Conservation (phyloP, 2,329 filamentous ascomycete genomes). For the Juglanconis oblonga region DNA sequence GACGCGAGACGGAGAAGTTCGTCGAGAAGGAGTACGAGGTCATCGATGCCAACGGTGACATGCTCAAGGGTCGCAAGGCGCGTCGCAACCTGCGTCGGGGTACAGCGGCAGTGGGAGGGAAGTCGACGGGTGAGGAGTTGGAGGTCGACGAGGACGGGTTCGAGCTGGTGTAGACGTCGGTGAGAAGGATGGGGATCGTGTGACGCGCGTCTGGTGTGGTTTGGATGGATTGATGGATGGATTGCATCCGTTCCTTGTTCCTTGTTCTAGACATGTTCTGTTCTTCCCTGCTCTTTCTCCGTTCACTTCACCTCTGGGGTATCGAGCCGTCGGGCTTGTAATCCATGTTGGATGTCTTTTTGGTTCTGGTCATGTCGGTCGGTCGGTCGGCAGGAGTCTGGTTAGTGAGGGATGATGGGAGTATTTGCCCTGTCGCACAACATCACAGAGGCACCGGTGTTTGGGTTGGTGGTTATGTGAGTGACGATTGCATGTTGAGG, state of each 20-base stretch:
- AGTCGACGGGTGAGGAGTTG: conserved; percentile 23
- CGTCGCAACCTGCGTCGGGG: conserved; percentile 37
- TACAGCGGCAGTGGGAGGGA: conserved; percentile 16
- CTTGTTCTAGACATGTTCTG: neutral
- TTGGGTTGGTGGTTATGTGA: conserved; percentile 2
- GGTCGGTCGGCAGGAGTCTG: conserved; percentile 7
- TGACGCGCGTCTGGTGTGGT: neutral
- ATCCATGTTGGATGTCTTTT: neutral
- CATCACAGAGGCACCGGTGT: conserved; percentile 13
- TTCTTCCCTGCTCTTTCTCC: neutral
- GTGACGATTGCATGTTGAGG: conserved; percentile 2
- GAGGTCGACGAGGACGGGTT: conserved; percentile 40
- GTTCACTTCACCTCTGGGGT: neutral
- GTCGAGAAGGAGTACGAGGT: conserved; percentile 48
- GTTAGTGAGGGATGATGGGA: neutral
- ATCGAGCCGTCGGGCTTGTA: conserved; percentile 4
- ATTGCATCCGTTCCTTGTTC: neutral
- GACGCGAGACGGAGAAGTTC: conserved; percentile 40
- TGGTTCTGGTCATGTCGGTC: neutral
- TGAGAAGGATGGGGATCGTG: neutral
- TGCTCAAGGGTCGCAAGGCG: conserved; percentile 42
- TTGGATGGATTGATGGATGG: neutral
- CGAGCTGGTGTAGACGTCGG: conserved; percentile 32
- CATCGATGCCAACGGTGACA: conserved; percentile 42
- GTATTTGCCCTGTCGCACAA: conserved; percentile 12